Conservation (phyloP, 768 basidiomycete species). For the Mycena alexandri region DNA sequence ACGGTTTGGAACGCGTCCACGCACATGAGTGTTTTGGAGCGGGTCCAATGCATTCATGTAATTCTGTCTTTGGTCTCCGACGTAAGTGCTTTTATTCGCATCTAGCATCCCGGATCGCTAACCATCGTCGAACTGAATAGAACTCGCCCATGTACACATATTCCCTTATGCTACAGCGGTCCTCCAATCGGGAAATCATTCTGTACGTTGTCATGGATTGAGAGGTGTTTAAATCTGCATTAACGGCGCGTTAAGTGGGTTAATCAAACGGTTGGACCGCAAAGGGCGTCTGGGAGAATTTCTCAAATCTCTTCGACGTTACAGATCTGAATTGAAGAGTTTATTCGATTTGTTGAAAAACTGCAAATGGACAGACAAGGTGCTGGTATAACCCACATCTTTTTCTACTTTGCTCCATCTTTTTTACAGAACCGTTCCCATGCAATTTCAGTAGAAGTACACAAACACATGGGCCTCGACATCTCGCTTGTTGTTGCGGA, state of each 20-base stretch:
- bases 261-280: not conserved
- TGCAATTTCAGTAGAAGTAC: conserved; percentile 7
- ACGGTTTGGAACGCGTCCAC: not conserved
- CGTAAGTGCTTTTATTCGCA: not conserved
- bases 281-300: not conserved
- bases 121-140: conserved; percentile 1
- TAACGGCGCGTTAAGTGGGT: not conserved
- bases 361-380: not conserved
- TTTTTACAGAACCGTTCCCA: conserved; percentile 9
- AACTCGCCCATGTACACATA: conserved; percentile 1
- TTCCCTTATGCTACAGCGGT: not conserved
- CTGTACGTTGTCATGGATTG: not conserved
- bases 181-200: not conserved
- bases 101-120: too few species aligned
- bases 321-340: not conserved
- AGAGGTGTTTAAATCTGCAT: not conserved
- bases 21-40: not conserved
- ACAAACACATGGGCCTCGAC: not conserved
- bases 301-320: not conserved
- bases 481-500: not conserved
- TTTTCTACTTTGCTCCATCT: not conserved
- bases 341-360: not conserved
- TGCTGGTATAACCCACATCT: not conserved
- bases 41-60: conserved; percentile 1
- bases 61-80: not conserved